These are phyloP conservation scores for Quercus parvula DNA, from an alignment of 306 rosid species.

Conservation along the genomic window DNA sequence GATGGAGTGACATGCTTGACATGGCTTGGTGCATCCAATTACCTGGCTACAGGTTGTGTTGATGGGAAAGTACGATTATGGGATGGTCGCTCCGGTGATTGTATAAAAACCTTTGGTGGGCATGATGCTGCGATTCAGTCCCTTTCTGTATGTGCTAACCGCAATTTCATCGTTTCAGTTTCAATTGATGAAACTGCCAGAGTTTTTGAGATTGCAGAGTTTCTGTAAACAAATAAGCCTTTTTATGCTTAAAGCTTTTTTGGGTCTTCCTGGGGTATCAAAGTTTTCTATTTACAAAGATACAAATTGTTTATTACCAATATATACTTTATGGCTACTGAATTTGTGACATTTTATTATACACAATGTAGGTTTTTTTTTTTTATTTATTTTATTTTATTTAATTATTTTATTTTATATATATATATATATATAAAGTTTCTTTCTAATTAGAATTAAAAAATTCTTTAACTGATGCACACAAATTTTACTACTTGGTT, in stretches of 20 bases:
- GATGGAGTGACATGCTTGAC: constrained; percentile 75
- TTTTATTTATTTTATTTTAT: too few species aligned
- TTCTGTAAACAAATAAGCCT: constrained; percentile 17
- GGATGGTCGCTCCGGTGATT: constrained; percentile 82
- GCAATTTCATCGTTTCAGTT: constrained; percentile 65
- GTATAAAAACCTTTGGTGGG: constrained; percentile 65
- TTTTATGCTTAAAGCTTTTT: background rate
- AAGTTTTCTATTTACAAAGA: background rate
- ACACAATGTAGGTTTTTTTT: too few species aligned
- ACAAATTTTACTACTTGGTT: too few species aligned
- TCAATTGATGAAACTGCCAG: constrained; percentile 77
- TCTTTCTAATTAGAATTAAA: too few species aligned
- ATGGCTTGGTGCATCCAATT: constrained; percentile 64
- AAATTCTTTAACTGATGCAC: too few species aligned
- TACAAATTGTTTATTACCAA: background rate
- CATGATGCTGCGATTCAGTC: constrained; percentile 63
- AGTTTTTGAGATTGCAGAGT: constrained; percentile 65
- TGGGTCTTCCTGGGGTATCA: background rate
- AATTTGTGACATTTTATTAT: background rate
- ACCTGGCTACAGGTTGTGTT: constrained; percentile 67
- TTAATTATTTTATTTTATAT: too few species aligned
- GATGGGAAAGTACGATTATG: constrained; percentile 77
- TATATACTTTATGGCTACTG: background rate
- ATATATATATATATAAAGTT: too few species aligned
- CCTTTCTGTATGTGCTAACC: constrained; percentile 57